These are phyloP conservation scores for Aureobasidium pullulans DNA, from an alignment of 2,329 filamentous ascomycete genomes.

Conservation along the genomic window DNA sequence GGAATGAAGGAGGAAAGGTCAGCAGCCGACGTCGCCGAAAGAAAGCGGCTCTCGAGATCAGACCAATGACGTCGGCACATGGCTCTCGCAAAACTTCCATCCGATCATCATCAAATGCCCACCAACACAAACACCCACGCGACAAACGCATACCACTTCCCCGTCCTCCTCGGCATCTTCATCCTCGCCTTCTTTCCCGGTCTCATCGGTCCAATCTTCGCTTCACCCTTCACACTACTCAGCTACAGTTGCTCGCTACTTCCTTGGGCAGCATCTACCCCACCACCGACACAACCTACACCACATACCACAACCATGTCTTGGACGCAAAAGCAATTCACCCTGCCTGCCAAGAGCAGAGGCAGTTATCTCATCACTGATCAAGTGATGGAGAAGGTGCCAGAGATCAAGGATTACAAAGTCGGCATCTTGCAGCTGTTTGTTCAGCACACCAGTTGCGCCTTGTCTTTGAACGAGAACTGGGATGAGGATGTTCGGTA, in stretches of 20 bases:
- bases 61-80: background rate
- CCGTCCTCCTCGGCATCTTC: slow-evolving; percentile 42
- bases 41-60: background rate
- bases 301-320: slow-evolving; percentile 35
- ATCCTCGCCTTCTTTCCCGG: slow-evolving; percentile 44
- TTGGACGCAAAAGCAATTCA: slow-evolving; percentile 81
- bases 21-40: background rate
- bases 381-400: slow-evolving; percentile 60
- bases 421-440: slow-evolving; percentile 83
- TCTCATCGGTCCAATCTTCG: slow-evolving; percentile 34
- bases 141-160: slow-evolving; percentile 25
- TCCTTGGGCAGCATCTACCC: slow-evolving; percentile 23
- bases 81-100: background rate
- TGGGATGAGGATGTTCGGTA: slow-evolving; percentile 71
- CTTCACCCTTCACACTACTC: slow-evolving; percentile 22
- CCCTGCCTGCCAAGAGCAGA: slow-evolving; percentile 65
- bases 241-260: slow-evolving; percentile 23
- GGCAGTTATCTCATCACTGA: slow-evolving; percentile 89
- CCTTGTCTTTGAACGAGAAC: slow-evolving; percentile 89
- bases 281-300: slow-evolving; percentile 18
- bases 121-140: slow-evolving; percentile 23
- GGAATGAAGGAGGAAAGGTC: background rate
- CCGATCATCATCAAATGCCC: background rate
- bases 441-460: slow-evolving; percentile 91
- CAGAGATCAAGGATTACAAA: slow-evolving; percentile 77